phyloP scores from a whole-genome alignment of 2,329 filamentous ascomycete genomes.

The Malbranchea cinnamomea region DNA sequence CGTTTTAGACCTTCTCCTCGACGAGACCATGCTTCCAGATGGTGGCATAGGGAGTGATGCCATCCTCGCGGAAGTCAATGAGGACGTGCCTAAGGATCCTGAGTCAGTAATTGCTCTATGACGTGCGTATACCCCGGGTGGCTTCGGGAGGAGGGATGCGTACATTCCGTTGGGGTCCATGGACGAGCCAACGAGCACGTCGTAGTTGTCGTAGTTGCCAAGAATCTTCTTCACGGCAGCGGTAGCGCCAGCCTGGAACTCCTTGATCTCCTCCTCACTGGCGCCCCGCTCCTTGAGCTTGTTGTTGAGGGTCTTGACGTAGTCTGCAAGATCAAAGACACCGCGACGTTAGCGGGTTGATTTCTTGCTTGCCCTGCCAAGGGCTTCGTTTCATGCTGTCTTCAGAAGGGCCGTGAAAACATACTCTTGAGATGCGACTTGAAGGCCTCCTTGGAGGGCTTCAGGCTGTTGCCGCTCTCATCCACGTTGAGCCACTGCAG shows the following conservation, averaged over 20 bases:
- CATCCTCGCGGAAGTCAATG: slow-evolving; percentile 96
- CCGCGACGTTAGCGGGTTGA: too few relatives aligned
- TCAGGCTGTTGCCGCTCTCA: slow-evolving; percentile 18
- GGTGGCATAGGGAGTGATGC: slow-evolving; percentile 73
- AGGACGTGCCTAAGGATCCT: slow-evolving; percentile 53
- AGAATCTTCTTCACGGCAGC: slow-evolving; percentile 70
- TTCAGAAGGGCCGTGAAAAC: too few relatives aligned
- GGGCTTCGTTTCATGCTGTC: too few relatives aligned
- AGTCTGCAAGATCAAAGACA: slow-evolving; percentile 49
- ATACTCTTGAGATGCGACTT: slow-evolving; percentile 72
- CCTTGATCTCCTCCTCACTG: slow-evolving; percentile 50
- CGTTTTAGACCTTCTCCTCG: slow-evolving; percentile 85
- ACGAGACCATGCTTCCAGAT: slow-evolving; percentile 91
- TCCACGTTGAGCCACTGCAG: slow-evolving; percentile 44
- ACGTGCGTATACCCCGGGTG: slow-evolving; percentile 1
- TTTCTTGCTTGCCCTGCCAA: too few relatives aligned
- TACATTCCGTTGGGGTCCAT: slow-evolving; percentile 93
- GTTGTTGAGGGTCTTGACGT: slow-evolving; percentile 81
- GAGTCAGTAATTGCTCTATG: neutral
- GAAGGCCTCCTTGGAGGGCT: slow-evolving; percentile 67
- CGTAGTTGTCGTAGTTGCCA: slow-evolving; percentile 88
- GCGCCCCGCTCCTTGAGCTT: slow-evolving; percentile 49
- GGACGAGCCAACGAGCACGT: slow-evolving; percentile 82
- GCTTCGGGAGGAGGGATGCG: slow-evolving; percentile 23
- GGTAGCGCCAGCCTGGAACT: slow-evolving; percentile 64